phyloP scores from a whole-genome alignment of 139 green algal genomes.

The Chlorella sp. region DNA sequence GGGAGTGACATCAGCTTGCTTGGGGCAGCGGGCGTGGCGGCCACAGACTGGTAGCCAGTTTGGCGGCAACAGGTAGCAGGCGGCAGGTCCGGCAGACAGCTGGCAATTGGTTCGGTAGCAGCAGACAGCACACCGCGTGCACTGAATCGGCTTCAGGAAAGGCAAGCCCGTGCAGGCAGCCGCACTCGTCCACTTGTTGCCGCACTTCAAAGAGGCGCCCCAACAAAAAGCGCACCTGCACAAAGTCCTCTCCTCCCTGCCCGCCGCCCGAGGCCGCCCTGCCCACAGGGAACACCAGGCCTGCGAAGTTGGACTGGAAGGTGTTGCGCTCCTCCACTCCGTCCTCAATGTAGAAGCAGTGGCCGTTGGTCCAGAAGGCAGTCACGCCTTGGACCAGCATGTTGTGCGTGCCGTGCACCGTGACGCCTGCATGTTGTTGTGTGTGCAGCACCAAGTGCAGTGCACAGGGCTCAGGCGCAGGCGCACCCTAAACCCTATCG shows the following conservation, averaged over 20 bases:
- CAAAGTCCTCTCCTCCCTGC: conserved; percentile 21
- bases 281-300: conserved; percentile 50
- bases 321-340: conserved; percentile 51
- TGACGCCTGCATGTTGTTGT: not conserved
- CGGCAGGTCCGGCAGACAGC: too few species aligned
- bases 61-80: too few species aligned
- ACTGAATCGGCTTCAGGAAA: too few species aligned
- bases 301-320: conserved; percentile 48
- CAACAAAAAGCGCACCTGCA: conserved; percentile 26
- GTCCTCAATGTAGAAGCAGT: conserved; percentile 28
- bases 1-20: not conserved
- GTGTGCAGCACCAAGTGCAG: not conserved
- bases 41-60: too few species aligned
- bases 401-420: conserved; percentile 36
- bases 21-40: too few species aligned
- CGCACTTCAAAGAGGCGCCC: too few species aligned
- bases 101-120: too few species aligned
- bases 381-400: conserved; percentile 37
- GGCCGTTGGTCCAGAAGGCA: conserved; percentile 41
- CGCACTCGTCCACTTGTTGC: too few species aligned
- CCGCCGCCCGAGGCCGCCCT: conserved; percentile 18
- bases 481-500: too few species aligned
- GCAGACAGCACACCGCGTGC: too few species aligned
- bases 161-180: too few species aligned
- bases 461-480: not conserved